Evolutionary conservation across 148 eudicot species (phyloP), one percentile per base, ranked within the genome.

Genomic region (Agrostemma githago): DNA sequence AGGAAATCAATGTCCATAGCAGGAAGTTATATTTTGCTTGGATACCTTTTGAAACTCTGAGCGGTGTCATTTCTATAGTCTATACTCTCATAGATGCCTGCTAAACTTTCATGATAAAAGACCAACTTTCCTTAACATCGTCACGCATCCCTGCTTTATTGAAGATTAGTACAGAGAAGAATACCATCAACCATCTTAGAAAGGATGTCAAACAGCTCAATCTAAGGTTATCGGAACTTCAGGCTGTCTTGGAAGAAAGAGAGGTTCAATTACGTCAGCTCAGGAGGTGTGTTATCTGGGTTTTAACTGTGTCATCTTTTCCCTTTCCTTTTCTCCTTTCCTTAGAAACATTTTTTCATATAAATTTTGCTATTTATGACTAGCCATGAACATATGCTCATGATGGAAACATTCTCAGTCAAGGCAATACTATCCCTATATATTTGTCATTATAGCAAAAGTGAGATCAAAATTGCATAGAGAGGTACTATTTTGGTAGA

Each of bases 121-220:
- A 21, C 16, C 68, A 6, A 46, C 69, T 85, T 78, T 88, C 89
- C 92, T 91, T 91, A 81, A 86, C 92, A 82, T 82, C 46, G 72
- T 68, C 72, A 94, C 97, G 97, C 75, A 84, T 85, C 83, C 98
- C 98, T 84, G 88, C 93, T 61, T 81, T 94, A 74, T 76, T 94
- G 85, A 94, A 88, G 90, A 94, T 88, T 74, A 86, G 93, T 79
- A 88, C 90, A 21, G 97, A 94, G 83, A 94, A 83, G 78, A 82
- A 88, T 66, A 84, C 88, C 41, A 78, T 91, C 77, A 86, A 79
- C 72, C 88, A 76, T 83, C 93, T 94, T 46, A 86, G 86, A 83
- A 83, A 72, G 64, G 95, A 94, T 77, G 81, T 91, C 44, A 88
- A 87, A 78, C 96, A 91, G 81, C 93, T 91, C 62, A 91, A 84